These are phyloP conservation scores for Trypanosoma rangeli DNA, from an alignment of 208 protist genomes.

Conservation along the genomic window DNA sequence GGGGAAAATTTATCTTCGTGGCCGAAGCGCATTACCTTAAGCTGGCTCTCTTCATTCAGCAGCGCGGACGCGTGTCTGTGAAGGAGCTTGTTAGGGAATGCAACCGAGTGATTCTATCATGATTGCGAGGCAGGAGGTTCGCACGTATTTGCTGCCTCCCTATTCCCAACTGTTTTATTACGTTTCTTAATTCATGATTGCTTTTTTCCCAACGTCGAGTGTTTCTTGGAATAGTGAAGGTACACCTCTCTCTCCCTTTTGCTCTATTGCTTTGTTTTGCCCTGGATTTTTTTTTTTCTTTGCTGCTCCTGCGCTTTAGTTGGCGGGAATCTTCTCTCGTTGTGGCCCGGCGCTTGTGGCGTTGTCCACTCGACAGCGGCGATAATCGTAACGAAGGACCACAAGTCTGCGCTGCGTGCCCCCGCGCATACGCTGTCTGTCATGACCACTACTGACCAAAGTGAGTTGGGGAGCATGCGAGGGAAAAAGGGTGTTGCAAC, in stretches of 20 bases:
- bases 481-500: background rate
- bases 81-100: conserved; percentile 71
- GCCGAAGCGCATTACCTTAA: conserved; percentile 46
- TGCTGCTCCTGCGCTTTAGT: background rate
- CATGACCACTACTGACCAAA: background rate
- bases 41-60: conserved; percentile 59
- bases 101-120: conserved; percentile 56
- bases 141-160: conserved; percentile 5
- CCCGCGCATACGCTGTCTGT: background rate
- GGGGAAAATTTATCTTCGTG: conserved; percentile 78
- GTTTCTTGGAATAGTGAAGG: background rate
- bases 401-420: background rate
- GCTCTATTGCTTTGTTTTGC: background rate
- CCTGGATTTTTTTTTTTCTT: background rate
- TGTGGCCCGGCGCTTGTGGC: background rate
- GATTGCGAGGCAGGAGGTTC: background rate
- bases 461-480: background rate
- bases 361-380: background rate
- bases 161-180: background rate
- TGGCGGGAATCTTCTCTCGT: background rate
- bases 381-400: background rate
- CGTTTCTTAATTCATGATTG: too few relatives aligned
- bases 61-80: conserved; percentile 65
- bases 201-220: background rate
- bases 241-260: background rate